Base-by-base conservation (phyloP, 768 basidiomycete genomes). In the Udeniomyces megalosporus region DNA sequence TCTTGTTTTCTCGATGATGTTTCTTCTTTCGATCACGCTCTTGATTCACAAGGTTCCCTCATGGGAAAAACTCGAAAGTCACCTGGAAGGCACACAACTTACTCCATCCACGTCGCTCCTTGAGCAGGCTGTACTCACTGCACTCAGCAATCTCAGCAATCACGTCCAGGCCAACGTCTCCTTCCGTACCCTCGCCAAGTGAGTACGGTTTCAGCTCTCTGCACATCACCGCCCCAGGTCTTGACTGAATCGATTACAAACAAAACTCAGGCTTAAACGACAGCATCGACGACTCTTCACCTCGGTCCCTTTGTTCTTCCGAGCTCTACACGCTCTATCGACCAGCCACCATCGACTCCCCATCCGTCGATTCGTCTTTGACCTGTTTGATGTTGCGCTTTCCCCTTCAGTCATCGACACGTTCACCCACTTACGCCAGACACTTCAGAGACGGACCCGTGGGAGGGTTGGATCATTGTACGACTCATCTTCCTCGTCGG, bases 131-230 rank as follows among this genome's bases (percentile, higher is more conserved):
- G 84, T 88, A 31, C 79, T 92, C 68, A 84, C 85, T 4, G 87
- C 88, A 4, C 87, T 99, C 54, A 85, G 90, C 68, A 96, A 96
- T 71, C 77, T 99, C 46, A 84, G 86, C 31, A 99, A 99, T 71
- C 88, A 91, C 22, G 91, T 97, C 55, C 86, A 97, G 62, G 91
- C 92, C 0, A 92, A 92, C 69, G 82, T 88, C 26, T 91, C 95
- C 1, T 97, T 95, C 26, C 81, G 89, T 50, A 84, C 88, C 20
- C 77, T 99, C 44, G 84, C 88, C 31, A 82, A 81, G 90, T 91
- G 69, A 66, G 79, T 72, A 45, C 26, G 10, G 3, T 7, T 3
- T 38, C 22, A 17, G 12, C 38, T 2, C 31, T 24, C 22, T 28
- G n/a, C n/a, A n/a, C n/a, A n/a, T n/a, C n/a, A n/a, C n/a, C n/a